Percentiles rank a stretch among this genome's conserved stretches.
These are phyloP conservation scores for Microsporum canis DNA, from an alignment of 2,329 filamentous ascomycete species.

Conservation along the genomic window DNA sequence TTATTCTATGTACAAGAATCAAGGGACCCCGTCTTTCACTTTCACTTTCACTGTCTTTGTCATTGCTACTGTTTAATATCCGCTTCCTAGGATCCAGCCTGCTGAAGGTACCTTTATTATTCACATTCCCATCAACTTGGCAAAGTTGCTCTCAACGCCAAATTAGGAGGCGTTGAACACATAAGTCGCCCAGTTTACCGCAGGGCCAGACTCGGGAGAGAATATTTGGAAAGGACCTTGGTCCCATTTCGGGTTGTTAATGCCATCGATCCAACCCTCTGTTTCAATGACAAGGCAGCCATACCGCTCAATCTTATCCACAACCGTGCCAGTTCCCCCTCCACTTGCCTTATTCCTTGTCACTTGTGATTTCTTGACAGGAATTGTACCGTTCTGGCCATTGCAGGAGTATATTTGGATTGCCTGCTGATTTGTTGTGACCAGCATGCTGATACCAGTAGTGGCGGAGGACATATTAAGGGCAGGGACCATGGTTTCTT, in stretches of 20 bases:
- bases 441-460: constrained; percentile 71
- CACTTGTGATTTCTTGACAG: constrained; percentile 32
- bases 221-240: constrained; percentile 40
- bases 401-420: constrained; percentile 83
- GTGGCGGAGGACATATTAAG: constrained; percentile 55
- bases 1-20: background rate
- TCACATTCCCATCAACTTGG: background rate
- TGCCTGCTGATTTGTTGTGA: constrained; percentile 73
- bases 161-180: constrained; percentile 12
- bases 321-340: constrained; percentile 36
- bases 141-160: background rate
- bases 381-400: constrained; percentile 55
- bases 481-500: constrained; percentile 32
- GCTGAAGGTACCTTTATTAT: too few species aligned
- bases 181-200: constrained; percentile 36
- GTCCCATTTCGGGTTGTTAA: constrained; percentile 85
- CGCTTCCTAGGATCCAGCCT: too few species aligned
- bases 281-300: constrained; percentile 87
- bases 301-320: constrained; percentile 47
- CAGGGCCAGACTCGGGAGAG: constrained; percentile 29
- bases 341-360: constrained; percentile 44
- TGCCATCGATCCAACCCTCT: constrained; percentile 85
- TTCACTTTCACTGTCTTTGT: too few species aligned
- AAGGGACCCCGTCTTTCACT: too few species aligned
- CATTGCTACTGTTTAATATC: too few species aligned